Percentiles rank a stretch among this genome's conserved stretches.
Conservation (phyloP, 352 stramenopile genomes). For the Pythium phragmitis region DNA sequence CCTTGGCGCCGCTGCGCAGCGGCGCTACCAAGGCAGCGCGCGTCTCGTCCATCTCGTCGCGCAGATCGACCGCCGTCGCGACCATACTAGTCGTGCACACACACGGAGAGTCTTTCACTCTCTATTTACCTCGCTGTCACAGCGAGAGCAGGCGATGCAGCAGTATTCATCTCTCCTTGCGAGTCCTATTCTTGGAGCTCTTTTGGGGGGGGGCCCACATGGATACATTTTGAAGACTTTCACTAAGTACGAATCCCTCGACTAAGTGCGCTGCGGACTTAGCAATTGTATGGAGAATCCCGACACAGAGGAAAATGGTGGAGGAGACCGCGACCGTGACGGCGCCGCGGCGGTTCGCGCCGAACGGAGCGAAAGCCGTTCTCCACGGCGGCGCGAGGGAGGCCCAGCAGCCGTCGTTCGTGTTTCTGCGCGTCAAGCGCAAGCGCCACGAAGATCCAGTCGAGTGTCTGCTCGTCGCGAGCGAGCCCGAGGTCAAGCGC, state of each 20-base stretch:
- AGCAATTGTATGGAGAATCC: neutral
- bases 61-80: constrained; percentile 37
- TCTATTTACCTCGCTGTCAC: neutral
- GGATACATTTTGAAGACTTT: constrained; percentile 2
- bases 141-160: neutral
- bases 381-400: neutral
- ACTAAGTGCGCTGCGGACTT: constrained; percentile 6
- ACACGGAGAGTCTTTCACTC: neutral
- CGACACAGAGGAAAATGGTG: constrained; percentile 3
- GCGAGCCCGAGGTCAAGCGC: constrained; percentile 32
- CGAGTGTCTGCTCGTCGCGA: constrained; percentile 64
- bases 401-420: constrained; percentile 32
- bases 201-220: neutral
- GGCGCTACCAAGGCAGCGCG: neutral
- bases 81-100: constrained; percentile 39
- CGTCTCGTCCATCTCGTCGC: constrained; percentile 51
- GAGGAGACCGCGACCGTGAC: constrained; percentile 4
- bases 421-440: constrained; percentile 82
- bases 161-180: too few relatives aligned
- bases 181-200: constrained; percentile 13
- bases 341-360: constrained; percentile 24
- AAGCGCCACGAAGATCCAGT: constrained; percentile 81
- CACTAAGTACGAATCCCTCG: constrained; percentile 9
- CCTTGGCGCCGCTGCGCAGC: constrained; percentile 31
- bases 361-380: constrained; percentile 20